These are phyloP conservation scores for Phellopilus nigrolimitatus DNA, from an alignment of 1,284 basidiomycete genomes.

Conservation along the genomic window DNA sequence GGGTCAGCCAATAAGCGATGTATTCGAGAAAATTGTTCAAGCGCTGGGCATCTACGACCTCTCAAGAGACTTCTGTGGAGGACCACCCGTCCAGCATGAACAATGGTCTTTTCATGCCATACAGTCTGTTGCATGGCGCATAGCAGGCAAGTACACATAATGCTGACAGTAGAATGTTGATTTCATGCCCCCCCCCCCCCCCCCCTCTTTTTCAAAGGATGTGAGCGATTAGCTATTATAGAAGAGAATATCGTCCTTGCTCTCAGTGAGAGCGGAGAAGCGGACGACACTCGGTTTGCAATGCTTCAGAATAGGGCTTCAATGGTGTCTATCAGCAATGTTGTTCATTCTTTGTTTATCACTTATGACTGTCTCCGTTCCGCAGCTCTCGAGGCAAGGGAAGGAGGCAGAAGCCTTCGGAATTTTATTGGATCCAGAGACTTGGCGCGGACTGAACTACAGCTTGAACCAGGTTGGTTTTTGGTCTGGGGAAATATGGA, in stretches of 20 bases:
- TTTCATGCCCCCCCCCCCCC: background rate
- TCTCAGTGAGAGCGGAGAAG: slow-evolving; percentile 52
- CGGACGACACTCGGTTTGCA: slow-evolving; percentile 57
- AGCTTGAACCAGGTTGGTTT: slow-evolving; percentile 55
- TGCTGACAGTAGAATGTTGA: background rate
- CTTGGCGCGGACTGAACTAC: slow-evolving; percentile 56
- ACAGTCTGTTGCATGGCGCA: slow-evolving; percentile 66
- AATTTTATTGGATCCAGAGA: slow-evolving; percentile 59
- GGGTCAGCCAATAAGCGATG: slow-evolving; percentile 68
- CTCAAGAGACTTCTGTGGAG: slow-evolving; percentile 56
- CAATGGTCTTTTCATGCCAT: slow-evolving; percentile 70
- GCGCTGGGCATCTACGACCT: slow-evolving; percentile 63
- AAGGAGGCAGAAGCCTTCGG: slow-evolving; percentile 55
- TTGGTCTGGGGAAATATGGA: slow-evolving; percentile 75
- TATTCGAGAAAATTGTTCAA: slow-evolving; percentile 64
- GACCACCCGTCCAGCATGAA: slow-evolving; percentile 43
- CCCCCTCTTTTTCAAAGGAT: slow-evolving; percentile 42
- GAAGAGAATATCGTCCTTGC: slow-evolving; percentile 68
- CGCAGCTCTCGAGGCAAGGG: slow-evolving; percentile 71
- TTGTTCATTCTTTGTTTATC: background rate
- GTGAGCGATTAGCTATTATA: slow-evolving; percentile 53
- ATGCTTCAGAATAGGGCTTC: slow-evolving; percentile 61
- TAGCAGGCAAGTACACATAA: slow-evolving; percentile 52
- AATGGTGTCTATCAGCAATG: slow-evolving; percentile 40
- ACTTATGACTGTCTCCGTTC: slow-evolving; percentile 11